Evolutionary conservation across 257 asterid genomes (phyloP).

Genomic region (Capsicum rhomboideum): DNA sequence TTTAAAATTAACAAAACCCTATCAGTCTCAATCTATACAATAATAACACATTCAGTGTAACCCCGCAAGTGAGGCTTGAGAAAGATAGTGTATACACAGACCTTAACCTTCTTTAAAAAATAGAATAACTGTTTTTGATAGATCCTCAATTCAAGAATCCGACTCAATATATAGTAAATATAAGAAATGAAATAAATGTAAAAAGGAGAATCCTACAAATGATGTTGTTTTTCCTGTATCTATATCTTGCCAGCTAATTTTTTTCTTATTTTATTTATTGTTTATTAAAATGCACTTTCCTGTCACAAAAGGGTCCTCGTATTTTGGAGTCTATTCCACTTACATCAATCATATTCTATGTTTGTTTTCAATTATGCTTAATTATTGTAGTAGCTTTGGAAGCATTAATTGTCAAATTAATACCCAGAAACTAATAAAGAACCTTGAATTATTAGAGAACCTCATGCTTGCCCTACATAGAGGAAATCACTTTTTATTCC

Average conservation of each 20-base stretch:
- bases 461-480: neutral
- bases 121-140: neutral
- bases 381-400: neutral
- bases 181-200: neutral
- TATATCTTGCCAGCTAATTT: neutral
- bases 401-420: neutral
- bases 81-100: neutral
- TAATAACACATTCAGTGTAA: neutral
- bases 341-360: neutral
- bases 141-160: neutral
- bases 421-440: neutral
- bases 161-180: neutral
- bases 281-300: neutral
- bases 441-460: neutral
- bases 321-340: neutral
- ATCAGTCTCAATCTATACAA: neutral
- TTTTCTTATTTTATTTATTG: neutral
- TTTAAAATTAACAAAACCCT: neutral
- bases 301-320: neutral
- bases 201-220: neutral
- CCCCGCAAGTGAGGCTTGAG: fast-evolving
- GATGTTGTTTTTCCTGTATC: neutral
- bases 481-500: neutral
- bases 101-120: too few species aligned
- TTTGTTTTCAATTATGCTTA: neutral